Conservation (phyloP, 2,329 filamentous ascomycete species). For the Colletotrichum graminicola region DNA sequence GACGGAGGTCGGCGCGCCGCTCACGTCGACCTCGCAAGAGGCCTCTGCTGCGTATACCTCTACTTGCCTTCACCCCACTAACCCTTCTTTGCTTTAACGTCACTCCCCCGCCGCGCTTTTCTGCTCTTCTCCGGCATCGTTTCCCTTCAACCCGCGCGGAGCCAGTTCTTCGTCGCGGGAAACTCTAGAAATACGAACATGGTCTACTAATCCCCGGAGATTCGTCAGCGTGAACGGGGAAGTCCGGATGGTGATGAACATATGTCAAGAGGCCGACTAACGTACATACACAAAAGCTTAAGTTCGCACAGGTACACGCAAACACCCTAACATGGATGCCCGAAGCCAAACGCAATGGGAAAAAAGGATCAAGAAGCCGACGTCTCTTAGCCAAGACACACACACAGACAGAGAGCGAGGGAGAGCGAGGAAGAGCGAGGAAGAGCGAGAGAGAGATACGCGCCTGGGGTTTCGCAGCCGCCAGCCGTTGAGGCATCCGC, state of each 20-base stretch:
- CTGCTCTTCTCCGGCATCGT: neutral
- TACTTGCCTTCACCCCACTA: neutral
- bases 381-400: neutral
- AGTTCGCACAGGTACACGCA: no score
- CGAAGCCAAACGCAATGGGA: no score
- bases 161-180: neutral
- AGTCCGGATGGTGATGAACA: constrained; percentile 7
- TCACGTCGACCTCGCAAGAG: neutral
- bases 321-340: no score
- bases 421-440: no score
- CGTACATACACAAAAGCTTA: no score
- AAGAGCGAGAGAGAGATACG: neutral
- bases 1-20: neutral
- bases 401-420: no score
- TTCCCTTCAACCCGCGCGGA: neutral
- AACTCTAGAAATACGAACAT: neutral
- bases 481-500: neutral
- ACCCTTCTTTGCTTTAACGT: neutral
- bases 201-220: neutral
- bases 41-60: neutral
- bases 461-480: neutral
- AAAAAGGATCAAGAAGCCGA: neutral
- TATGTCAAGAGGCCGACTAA: neutral
- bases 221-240: neutral
- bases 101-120: neutral